phyloP scores from a whole-genome alignment of 345 rosid species.

The Raphanus raphanistrum region DNA sequence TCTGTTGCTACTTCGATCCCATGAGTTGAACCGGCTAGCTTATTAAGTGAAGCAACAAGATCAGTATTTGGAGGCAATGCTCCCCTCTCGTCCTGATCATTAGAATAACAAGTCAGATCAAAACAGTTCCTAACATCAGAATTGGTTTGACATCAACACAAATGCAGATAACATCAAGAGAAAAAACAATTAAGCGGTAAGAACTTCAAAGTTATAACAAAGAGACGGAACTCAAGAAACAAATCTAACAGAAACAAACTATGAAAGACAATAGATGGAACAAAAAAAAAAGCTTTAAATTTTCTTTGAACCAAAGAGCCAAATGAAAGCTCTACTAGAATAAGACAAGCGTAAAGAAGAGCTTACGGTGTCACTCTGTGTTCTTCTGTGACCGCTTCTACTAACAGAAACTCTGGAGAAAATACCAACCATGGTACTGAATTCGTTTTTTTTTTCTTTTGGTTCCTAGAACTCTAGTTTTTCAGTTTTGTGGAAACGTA shows the following conservation, averaged over 20 bases:
- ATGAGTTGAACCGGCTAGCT: slow-evolving; percentile 46
- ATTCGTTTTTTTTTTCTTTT: not conserved
- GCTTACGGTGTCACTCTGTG: slow-evolving; percentile 75
- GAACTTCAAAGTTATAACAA: not conserved
- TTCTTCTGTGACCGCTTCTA: slow-evolving; percentile 65
- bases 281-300: not conserved
- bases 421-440: slow-evolving; percentile 69
- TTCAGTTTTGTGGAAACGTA: slow-evolving; percentile 11
- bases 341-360: slow-evolving; percentile 5
- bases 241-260: slow-evolving; percentile 6
- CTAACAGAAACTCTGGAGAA: slow-evolving; percentile 78
- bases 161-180: not conserved
- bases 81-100: slow-evolving; percentile 62
- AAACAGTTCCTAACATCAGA: not conserved
- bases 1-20: slow-evolving; percentile 77
- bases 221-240: slow-evolving; percentile 1
- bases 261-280: not conserved
- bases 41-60: slow-evolving; percentile 13
- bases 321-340: not conserved
- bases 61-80: slow-evolving; percentile 57
- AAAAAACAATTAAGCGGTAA: not conserved
- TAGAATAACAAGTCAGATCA: not conserved
- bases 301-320: not conserved
- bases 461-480: not conserved
- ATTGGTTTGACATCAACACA: not conserved